Conservation (phyloP, 768 basidiomycete genomes). For the Krasilnikovozyma curviuscula region DNA sequence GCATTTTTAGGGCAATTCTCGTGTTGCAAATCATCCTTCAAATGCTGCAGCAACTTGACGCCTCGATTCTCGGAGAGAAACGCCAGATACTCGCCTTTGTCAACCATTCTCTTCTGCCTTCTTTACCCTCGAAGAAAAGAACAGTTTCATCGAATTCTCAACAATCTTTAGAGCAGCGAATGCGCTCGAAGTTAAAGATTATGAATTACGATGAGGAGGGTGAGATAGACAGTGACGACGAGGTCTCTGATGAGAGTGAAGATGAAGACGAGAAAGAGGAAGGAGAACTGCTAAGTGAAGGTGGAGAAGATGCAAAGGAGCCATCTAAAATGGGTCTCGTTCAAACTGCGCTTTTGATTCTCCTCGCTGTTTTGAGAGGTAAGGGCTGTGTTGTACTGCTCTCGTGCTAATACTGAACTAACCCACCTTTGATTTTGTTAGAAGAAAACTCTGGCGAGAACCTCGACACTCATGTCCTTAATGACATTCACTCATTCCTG, state of each 20-base stretch:
- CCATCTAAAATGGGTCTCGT: conserved; percentile 44
- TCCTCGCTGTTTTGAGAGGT: conserved; percentile 81
- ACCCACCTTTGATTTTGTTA: conserved; percentile 18
- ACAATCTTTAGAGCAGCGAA: conserved; percentile 10
- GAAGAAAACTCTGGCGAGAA: conserved; percentile 17
- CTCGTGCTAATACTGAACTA: conserved; percentile 1
- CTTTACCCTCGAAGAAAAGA: conserved; percentile 5
- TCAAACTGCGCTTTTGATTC: conserved; percentile 55
- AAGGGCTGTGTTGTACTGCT: conserved; percentile 1
- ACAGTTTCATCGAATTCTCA: background rate
- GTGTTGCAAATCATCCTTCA: conserved; percentile 63
- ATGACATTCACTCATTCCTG: conserved; percentile 49
- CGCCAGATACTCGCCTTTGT: conserved; percentile 64
- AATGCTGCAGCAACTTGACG: conserved; percentile 52
- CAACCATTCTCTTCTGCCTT: conserved; percentile 48
- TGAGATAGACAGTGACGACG: conserved; percentile 11
- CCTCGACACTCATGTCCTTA: conserved; percentile 41
- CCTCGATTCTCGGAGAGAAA: conserved; percentile 43
- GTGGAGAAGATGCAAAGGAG: conserved; percentile 26
- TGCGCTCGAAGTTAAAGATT: conserved; percentile 27
- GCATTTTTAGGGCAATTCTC: conserved; percentile 35
- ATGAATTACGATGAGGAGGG: conserved; percentile 27
- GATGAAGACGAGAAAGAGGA: conserved; percentile 30
- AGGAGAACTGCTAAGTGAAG: conserved; percentile 39
- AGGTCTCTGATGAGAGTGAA: conserved; percentile 13